A percentile compares a stretch with the other conserved stretches of the same genome.
Evolutionary conservation across 495 filamentous ascomycete genomes (phyloP).

Genomic region (Penicillium manginii): DNA sequence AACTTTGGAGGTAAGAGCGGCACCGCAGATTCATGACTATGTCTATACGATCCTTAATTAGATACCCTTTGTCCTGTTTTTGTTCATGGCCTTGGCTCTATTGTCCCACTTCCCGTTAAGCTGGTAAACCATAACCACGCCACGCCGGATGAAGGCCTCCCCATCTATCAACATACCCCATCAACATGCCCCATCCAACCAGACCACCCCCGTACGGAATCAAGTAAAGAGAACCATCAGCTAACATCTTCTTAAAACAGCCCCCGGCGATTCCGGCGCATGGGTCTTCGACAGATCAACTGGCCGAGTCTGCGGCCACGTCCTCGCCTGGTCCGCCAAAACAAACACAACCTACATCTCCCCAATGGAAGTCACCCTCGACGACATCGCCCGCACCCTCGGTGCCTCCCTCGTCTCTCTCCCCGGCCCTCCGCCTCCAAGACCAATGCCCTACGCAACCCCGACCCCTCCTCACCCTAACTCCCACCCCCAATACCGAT

Average conservation of each 20-base stretch:
- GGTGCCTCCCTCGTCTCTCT: slow-evolving; percentile 47
- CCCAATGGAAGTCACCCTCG: slow-evolving; percentile 88
- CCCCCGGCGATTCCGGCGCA: slow-evolving; percentile 88
- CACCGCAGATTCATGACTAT: slow-evolving; percentile 29
- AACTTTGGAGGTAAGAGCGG: slow-evolving; percentile 64
- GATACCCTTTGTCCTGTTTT: slow-evolving; percentile 34
- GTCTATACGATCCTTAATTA: slow-evolving; percentile 36
- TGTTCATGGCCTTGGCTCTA: slow-evolving; percentile 10
- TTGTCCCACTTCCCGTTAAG: slow-evolving; percentile 16
- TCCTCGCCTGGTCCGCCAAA: slow-evolving; percentile 80
- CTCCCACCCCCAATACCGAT: slow-evolving; percentile 17
- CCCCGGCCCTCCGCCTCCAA: slow-evolving; percentile 36
- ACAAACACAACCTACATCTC: slow-evolving; percentile 84
- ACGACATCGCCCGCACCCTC: slow-evolving; percentile 80
- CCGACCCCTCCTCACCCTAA: neutral
- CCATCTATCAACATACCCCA: neutral
- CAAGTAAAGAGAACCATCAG: slow-evolving; percentile 25
- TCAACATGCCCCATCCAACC: slow-evolving; percentile 2
- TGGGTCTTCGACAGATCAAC: slow-evolving; percentile 86
- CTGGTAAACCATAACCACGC: slow-evolving; percentile 24
- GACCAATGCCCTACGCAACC: too few species aligned
- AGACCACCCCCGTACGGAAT: slow-evolving; percentile 19
- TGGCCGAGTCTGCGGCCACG: slow-evolving; percentile 85
- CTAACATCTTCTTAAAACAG: slow-evolving; percentile 38
- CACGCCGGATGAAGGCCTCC: slow-evolving; percentile 8